Evolutionary conservation across 2,329 filamentous ascomycete genomes (phyloP).

Genomic region (Xylaria sp.): DNA sequence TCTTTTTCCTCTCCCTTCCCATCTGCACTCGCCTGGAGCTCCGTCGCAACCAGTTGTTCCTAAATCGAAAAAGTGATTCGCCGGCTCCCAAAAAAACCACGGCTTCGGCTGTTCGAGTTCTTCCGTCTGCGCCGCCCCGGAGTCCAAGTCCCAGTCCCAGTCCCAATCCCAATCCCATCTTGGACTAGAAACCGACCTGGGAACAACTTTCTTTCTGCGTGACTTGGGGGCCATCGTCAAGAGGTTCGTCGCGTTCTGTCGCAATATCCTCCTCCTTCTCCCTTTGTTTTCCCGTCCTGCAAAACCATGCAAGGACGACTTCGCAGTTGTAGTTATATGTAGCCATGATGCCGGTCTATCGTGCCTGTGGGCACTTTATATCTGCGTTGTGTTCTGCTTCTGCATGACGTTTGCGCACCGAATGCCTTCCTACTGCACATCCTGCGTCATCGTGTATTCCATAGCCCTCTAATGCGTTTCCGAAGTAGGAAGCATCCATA

Average conservation of each 20-base stretch:
- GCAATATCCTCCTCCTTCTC: constrained; percentile 3
- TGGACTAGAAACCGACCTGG: background rate
- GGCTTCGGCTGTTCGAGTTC: constrained; percentile 37
- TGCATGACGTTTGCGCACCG: constrained; percentile 9
- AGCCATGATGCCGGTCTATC: constrained; percentile 11
- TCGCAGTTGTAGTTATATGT: background rate
- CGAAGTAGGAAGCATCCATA: constrained; percentile 30
- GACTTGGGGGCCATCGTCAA: constrained; percentile 26
- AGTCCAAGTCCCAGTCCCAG: constrained; percentile 5
- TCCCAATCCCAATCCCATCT: constrained; percentile 18
- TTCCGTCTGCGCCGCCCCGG: constrained; percentile 37
- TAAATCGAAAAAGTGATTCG: constrained; percentile 40
- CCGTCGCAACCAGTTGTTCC: constrained; percentile 20
- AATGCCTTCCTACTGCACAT: background rate
- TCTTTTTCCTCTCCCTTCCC: constrained; percentile 45
- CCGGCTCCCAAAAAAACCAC: constrained; percentile 30
- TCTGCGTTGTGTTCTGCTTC: background rate
- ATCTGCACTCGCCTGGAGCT: constrained; percentile 22
- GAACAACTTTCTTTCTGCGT: constrained; percentile 9
- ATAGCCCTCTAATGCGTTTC: constrained; percentile 36
- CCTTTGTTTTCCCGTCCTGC: background rate
- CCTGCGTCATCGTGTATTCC: constrained; percentile 21
- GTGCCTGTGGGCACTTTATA: background rate
- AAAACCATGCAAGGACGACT: background rate
- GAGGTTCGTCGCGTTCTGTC: constrained; percentile 34